A percentile compares a stretch with the other conserved stretches of the same genome.
These are phyloP conservation scores for Aureoboletus auriporus DNA, from an alignment of 768 basidiomycete genomes.

Conservation along the genomic window DNA sequence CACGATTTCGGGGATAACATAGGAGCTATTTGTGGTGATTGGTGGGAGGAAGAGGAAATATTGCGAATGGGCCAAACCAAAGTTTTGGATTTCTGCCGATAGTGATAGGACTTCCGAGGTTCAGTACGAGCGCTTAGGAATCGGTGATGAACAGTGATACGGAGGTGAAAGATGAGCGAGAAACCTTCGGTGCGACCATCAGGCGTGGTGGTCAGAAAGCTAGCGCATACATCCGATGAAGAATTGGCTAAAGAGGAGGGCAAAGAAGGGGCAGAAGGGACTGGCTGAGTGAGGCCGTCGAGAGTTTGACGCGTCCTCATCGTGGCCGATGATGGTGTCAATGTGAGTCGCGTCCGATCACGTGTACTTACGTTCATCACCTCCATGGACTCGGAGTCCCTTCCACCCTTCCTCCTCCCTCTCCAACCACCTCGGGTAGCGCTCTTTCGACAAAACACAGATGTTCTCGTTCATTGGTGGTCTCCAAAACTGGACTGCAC, in stretches of 20 bases:
- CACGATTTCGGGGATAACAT: constrained; percentile 56
- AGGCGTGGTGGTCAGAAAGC: constrained; percentile 55
- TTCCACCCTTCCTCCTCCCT: constrained; percentile 9
- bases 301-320: constrained; percentile 16
- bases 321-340: constrained; percentile 1
- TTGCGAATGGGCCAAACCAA: constrained; percentile 40
- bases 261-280: constrained; percentile 22
- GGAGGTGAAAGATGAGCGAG: background rate
- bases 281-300: constrained; percentile 27
- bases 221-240: constrained; percentile 59
- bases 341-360: too few relatives aligned
- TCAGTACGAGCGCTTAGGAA: constrained; percentile 52
- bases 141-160: background rate
- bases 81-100: constrained; percentile 70
- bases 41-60: background rate
- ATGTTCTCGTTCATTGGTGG: constrained; percentile 53
- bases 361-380: too few relatives aligned
- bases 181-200: constrained; percentile 66
- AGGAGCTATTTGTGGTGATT: constrained; percentile 38
- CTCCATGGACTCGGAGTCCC: background rate
- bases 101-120: constrained; percentile 56
- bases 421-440: constrained; percentile 6
- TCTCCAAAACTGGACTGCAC: constrained; percentile 21
- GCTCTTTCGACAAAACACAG: constrained; percentile 3
- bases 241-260: constrained; percentile 7